These are phyloP conservation scores for Tuber brumale DNA, from an alignment of 495 filamentous ascomycete genomes.

Conservation along the genomic window DNA sequence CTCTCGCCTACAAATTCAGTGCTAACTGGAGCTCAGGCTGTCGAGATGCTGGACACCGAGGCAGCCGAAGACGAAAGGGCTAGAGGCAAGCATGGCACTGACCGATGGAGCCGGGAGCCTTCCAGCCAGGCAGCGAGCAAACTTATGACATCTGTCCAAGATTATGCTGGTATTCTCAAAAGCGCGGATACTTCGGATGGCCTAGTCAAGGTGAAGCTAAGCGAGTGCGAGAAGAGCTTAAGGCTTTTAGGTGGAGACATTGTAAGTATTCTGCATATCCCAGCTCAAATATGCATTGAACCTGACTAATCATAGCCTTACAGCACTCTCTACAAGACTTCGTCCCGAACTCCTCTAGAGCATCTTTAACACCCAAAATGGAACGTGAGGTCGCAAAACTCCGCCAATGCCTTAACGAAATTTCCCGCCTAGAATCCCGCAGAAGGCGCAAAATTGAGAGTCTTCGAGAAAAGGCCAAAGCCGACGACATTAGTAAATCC, in stretches of 20 bases:
- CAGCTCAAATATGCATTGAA: neutral
- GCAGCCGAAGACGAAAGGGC: constrained; percentile 72
- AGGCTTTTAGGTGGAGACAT: constrained; percentile 71
- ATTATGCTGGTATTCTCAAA: constrained; percentile 82
- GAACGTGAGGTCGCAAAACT: constrained; percentile 70
- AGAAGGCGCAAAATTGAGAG: constrained; percentile 68
- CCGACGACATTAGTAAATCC: constrained; percentile 76
- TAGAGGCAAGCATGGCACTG: constrained; percentile 75
- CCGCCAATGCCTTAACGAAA: constrained; percentile 71
- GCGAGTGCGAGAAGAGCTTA: constrained; percentile 65
- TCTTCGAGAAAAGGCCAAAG: constrained; percentile 66
- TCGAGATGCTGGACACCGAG: constrained; percentile 67
- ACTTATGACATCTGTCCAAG: constrained; percentile 64
- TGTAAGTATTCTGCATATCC: constrained; percentile 31
- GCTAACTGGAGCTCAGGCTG: constrained; percentile 45
- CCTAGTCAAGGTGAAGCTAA: constrained; percentile 70
- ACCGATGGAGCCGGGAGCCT: constrained; percentile 68
- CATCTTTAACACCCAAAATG: constrained; percentile 68
- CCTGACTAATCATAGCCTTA: constrained; percentile 12
- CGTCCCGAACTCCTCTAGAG: constrained; percentile 75
- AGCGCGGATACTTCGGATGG: constrained; percentile 77
- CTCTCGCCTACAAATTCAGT: neutral
- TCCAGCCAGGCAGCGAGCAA: constrained; percentile 65
- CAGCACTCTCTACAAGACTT: constrained; percentile 53
- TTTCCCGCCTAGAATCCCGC: constrained; percentile 69